These are phyloP conservation scores for Pleomassaria siparia DNA, from an alignment of 2,329 filamentous ascomycete genomes.

Conservation along the genomic window DNA sequence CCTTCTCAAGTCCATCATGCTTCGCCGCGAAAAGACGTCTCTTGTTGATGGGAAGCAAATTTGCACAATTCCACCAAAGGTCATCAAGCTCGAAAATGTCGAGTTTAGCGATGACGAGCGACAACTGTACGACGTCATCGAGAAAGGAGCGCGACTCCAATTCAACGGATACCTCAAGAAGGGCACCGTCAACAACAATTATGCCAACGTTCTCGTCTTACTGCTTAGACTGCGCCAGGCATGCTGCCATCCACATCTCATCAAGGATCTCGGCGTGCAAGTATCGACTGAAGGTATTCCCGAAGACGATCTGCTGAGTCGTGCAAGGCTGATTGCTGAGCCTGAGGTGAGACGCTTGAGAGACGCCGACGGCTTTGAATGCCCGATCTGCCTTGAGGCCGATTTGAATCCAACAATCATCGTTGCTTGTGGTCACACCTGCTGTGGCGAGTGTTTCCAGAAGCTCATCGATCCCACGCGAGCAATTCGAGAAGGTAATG, in stretches of 20 bases:
- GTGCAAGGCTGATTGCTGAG: constrained; percentile 62
- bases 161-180: constrained; percentile 77
- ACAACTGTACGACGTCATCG: constrained; percentile 66
- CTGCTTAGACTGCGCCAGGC: constrained; percentile 78
- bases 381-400: constrained; percentile 79
- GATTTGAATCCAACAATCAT: constrained; percentile 75
- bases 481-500: constrained; percentile 58
- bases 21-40: constrained; percentile 80
- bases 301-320: constrained; percentile 59
- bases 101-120: constrained; percentile 68
- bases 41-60: constrained; percentile 79
- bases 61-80: constrained; percentile 66
- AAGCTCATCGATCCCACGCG: constrained; percentile 64
- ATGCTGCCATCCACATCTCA: constrained; percentile 74
- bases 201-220: constrained; percentile 78
- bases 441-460: constrained; percentile 75
- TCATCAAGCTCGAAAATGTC: constrained; percentile 62
- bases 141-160: constrained; percentile 65
- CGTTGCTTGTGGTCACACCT: constrained; percentile 79
- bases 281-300: constrained; percentile 62
- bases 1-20: constrained; percentile 75
- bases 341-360: constrained; percentile 69
- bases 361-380: constrained; percentile 66
- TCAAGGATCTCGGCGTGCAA: constrained; percentile 64
- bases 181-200: constrained; percentile 69